Conservation (phyloP, 1,284 basidiomycete genomes). For the Apiotrichum mycotoxinovorans region DNA sequence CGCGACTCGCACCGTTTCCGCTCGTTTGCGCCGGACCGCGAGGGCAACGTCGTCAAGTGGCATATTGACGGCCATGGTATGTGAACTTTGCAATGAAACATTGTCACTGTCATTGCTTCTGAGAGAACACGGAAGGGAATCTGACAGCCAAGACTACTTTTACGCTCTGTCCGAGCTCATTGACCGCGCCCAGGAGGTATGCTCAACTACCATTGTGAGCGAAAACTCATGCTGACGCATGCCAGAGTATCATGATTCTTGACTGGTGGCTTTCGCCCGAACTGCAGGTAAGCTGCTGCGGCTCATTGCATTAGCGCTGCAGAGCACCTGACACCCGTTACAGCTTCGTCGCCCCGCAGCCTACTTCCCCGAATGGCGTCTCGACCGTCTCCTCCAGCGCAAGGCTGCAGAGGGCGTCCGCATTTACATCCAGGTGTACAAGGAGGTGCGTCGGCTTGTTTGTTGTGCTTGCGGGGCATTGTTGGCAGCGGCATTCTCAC, state of each 20-base stretch:
- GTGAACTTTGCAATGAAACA: background rate
- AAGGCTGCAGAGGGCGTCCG: constrained; percentile 89
- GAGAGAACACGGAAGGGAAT: background rate
- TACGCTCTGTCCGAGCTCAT: constrained; percentile 86
- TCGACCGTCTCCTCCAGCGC: constrained; percentile 75
- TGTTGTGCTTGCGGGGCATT: background rate
- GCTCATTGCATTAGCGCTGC: no score
- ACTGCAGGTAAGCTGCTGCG: constrained; percentile 56
- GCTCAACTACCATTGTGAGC: constrained; percentile 4
- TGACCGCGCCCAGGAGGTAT: constrained; percentile 55
- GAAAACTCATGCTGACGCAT: constrained; percentile 7
- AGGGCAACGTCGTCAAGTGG: constrained; percentile 78
- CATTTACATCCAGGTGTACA: constrained; percentile 83
- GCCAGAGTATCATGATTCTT: constrained; percentile 63
- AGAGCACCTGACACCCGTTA: constrained; percentile 7
- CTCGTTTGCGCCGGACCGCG: constrained; percentile 71
- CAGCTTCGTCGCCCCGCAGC: constrained; percentile 79
- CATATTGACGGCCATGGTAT: constrained; percentile 76
- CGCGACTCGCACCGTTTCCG: constrained; percentile 74
- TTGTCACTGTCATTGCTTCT: no score
- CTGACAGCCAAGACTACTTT: constrained; percentile 66
- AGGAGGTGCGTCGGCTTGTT: constrained; percentile 60
- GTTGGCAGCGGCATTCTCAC: background rate
- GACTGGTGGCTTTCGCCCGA: constrained; percentile 88
- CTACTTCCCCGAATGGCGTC: constrained; percentile 73